Base-by-base conservation (phyloP, 2,329 filamentous ascomycete species). In the Gremmenia infestans region DNA sequence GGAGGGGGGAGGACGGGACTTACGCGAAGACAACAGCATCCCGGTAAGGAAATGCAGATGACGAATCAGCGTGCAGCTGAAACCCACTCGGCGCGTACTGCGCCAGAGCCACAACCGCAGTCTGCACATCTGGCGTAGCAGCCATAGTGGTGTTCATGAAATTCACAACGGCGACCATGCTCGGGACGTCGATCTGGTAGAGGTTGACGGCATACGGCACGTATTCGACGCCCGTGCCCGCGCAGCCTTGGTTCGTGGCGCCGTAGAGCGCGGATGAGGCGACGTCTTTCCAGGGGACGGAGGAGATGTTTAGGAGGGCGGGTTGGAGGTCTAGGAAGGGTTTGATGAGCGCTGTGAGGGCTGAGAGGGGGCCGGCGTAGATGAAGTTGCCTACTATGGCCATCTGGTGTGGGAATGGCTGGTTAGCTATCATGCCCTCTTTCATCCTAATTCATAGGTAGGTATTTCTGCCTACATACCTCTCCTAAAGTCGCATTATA, bases 71-170 rank as follows among this genome's bases (percentile, higher is more conserved):
- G 15, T 50, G 32, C 25, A 50, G 32, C 14, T 50, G 25, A n/a
- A 50, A 50, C n/a, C 48, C 48, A 37, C 37, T n/a, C 9, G 14
- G 48, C n/a, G 48, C 25, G 37, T 50, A 50, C 28, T 50, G 48
- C 25, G 32, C 32, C 15, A n/a, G 37, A 17, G 48, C 48, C n/a
- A 50, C 37, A 6, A 17, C 6, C n/a, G 32, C 25, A 15, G 25
- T 35, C 32, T 36, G n/a, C 8, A 50, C 25, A 25, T n/a, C 32
- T 7, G 48, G 28, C 2, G 15, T 37, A 9, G 25, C n/a, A 2
- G 14, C 15, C 25, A 50, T 19, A 9, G 48, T 36, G 1, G 2
- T 3, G 32, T 36, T 50, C 32, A 50, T 14, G 37, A 17, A 23
- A 15, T 50, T 50, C 7, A 37, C 15, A 17, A 36, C 48, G 14